These are phyloP conservation scores for Sordariomycetes sp. DNA, from an alignment of 2,329 filamentous ascomycete genomes.

Conservation along the genomic window DNA sequence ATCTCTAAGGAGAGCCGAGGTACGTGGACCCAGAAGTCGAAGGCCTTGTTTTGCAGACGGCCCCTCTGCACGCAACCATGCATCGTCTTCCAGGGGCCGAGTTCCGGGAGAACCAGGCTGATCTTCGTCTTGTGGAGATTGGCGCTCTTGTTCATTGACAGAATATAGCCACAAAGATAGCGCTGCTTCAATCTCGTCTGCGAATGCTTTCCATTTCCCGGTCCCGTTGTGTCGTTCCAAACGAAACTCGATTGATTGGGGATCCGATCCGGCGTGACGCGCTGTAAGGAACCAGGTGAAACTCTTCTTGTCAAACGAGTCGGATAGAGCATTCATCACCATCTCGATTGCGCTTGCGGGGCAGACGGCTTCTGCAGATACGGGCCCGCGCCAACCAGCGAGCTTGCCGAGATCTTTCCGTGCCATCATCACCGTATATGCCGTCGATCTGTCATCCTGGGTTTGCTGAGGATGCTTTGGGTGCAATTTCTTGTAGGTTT, in stretches of 20 bases:
- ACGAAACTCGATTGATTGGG: not conserved
- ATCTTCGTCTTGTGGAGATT: too few relatives aligned
- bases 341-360: not conserved
- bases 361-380: not conserved
- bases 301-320: too few relatives aligned
- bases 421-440: not conserved
- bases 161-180: not conserved
- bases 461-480: too few relatives aligned
- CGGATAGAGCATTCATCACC: not conserved
- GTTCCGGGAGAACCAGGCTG: too few relatives aligned
- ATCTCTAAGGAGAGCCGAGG: too few relatives aligned
- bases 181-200: not conserved
- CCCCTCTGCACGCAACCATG: too few relatives aligned
- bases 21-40: too few relatives aligned
- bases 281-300: not conserved
- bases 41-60: too few relatives aligned
- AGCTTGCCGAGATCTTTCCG: not conserved
- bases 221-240: not conserved
- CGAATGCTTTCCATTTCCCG: not conserved
- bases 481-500: too few relatives aligned
- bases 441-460: too few relatives aligned
- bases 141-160: not conserved
- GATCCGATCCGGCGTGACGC: not conserved
- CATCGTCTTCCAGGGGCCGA: too few relatives aligned
- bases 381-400: not conserved